Evolutionary conservation across 305 asterid species (phyloP), one percentile per base, ranked within the genome.

Genomic region (Plantago rigida): DNA sequence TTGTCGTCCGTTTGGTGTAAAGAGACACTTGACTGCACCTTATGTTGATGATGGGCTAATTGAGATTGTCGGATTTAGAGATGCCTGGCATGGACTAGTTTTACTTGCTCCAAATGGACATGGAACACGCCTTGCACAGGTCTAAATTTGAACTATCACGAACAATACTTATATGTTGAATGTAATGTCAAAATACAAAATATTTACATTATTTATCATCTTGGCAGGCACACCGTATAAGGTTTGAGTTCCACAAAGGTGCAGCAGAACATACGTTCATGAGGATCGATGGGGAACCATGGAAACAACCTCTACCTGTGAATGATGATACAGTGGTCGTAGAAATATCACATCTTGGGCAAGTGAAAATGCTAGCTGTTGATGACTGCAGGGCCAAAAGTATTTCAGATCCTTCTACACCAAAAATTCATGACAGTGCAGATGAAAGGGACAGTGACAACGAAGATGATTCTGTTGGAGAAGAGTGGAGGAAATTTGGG

Each of bases 251-350:
- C 69, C 87, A 75, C 26, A 86, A 77, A 70, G 96, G 94, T 56
- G 90, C 69, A 39, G 78, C 84, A 15, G 87, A 80, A 11, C 79
- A 84, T 31, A 86, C 93, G 3, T 91, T 67, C 84, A 91, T 87
- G 98, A 84, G 98, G 73, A 84, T 91, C 6, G 95, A 87, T 60
- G 96, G 96, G 13, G 94, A 91, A 60, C 95, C 98, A 58, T 91
- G 98, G 96, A 84, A 83, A 42, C 98, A 91, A 57, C 95, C 94
- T 9, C 94, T 84, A 57, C 98, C 95, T 0, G 51, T 44, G 3
- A 81, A 86, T 12, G 88, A 81, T 26, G 91, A 88, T 51, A 76
- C 79, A 0, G 96, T 86, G 4, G 79, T 82, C 0, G 81, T 91
- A 44, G 96, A 91, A 60, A 88, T 91, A 51, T 91, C 96, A 46